Percentiles rank a stretch among this genome's conserved stretches.
Evolutionary conservation across 257 asterid species (phyloP).

Genomic region (Nicotiana obtusifolia): DNA sequence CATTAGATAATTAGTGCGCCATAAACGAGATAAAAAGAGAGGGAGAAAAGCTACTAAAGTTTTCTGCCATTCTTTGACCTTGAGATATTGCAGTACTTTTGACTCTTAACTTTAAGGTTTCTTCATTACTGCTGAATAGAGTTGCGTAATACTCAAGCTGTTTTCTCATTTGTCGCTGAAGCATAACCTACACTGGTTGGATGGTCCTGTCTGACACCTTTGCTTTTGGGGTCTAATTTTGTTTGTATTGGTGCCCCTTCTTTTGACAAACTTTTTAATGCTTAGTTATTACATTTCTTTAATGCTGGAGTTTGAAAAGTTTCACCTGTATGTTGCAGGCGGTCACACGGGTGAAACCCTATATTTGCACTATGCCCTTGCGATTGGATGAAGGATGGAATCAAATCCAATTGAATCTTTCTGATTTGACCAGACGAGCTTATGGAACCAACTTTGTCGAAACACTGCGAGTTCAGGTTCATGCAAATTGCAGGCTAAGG

Average conservation of each 20-base stretch:
- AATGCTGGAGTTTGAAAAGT: background rate
- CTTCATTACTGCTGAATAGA: background rate
- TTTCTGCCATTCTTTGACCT: background rate
- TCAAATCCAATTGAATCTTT: slow-evolving; percentile 82
- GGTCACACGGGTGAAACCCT: slow-evolving; percentile 87
- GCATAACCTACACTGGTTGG: background rate
- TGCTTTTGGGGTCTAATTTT: background rate
- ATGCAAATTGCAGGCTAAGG: slow-evolving; percentile 84
- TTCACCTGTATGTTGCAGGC: slow-evolving; percentile 41
- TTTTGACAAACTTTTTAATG: background rate
- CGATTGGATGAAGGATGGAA: slow-evolving; percentile 95
- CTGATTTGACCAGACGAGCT: slow-evolving; percentile 85
- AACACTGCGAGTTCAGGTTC: slow-evolving; percentile 91
- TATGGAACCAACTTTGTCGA: slow-evolving; percentile 95
- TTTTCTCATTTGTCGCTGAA: background rate
- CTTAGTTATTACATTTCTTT: background rate
- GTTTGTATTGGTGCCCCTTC: background rate
- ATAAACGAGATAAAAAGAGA: background rate
- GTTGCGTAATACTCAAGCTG: background rate
- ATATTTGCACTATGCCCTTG: slow-evolving; percentile 93
- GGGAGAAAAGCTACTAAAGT: background rate
- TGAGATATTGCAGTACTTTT: background rate
- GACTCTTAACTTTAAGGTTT: background rate
- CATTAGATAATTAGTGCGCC: background rate
- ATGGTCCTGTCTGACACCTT: background rate